These are phyloP conservation scores for Pulveroboletus sp. DNA, from an alignment of 768 basidiomycete genomes.

Conservation along the genomic window DNA sequence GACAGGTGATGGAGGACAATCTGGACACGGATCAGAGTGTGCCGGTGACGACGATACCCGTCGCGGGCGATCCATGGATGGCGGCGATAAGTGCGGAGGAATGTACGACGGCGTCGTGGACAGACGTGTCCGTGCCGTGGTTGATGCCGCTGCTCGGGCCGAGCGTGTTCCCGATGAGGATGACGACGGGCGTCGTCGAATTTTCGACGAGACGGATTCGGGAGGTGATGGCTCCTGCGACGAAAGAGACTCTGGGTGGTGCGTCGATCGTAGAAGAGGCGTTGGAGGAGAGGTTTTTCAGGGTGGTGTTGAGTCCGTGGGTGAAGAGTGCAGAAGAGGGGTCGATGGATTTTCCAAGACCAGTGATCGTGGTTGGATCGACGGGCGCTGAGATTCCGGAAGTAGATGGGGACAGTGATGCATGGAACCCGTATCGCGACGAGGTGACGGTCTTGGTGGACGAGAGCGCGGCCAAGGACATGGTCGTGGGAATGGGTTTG, in stretches of 20 bases:
- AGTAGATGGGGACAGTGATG: slow-evolving; percentile 3
- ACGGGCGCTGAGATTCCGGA: slow-evolving; percentile 21
- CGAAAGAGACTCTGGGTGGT: not conserved
- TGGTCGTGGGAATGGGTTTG: too few species aligned
- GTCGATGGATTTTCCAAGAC: slow-evolving; percentile 33
- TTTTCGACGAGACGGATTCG: slow-evolving; percentile 56
- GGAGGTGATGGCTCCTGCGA: slow-evolving; percentile 37
- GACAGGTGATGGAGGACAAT: slow-evolving; percentile 31
- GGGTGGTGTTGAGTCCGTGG: slow-evolving; percentile 56
- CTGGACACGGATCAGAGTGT: slow-evolving; percentile 15
- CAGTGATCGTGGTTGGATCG: slow-evolving; percentile 31
- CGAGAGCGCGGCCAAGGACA: too few species aligned
- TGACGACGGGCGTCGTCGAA: slow-evolving; percentile 61
- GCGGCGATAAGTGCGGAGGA: slow-evolving; percentile 22
- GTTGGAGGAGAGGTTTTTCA: slow-evolving; percentile 40
- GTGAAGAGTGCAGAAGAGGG: slow-evolving; percentile 27
- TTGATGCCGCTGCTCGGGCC: slow-evolving; percentile 50
- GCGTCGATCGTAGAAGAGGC: slow-evolving; percentile 38
- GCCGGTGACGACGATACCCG: slow-evolving; percentile 17
- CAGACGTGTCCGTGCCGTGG: slow-evolving; percentile 21
- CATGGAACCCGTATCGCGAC: too few species aligned
- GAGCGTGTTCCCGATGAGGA: slow-evolving; percentile 52
- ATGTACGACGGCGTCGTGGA: slow-evolving; percentile 29
- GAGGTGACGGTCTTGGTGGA: too few species aligned
- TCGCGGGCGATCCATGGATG: slow-evolving; percentile 24